Percentiles rank a stretch among this genome's conserved stretches.
These are phyloP conservation scores for Ceratocystis albifundus DNA, from an alignment of 2,329 filamentous ascomycete genomes.

Conservation along the genomic window DNA sequence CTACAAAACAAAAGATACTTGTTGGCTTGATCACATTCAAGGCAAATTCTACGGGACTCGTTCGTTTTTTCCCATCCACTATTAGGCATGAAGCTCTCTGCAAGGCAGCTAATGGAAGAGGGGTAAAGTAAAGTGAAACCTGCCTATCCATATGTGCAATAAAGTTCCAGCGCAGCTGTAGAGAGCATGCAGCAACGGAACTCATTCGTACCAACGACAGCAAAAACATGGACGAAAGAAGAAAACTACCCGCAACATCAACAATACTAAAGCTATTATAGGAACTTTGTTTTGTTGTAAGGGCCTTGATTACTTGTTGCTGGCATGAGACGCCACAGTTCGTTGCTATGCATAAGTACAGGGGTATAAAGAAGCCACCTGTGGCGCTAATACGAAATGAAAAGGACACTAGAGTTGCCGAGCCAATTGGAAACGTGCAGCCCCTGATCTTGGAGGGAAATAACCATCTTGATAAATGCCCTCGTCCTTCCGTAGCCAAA, in stretches of 20 bases:
- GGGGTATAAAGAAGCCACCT: neutral
- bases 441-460: conserved; percentile 3
- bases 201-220: too few species aligned
- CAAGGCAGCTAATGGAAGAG: too few species aligned
- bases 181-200: too few species aligned
- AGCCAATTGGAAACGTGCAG: neutral
- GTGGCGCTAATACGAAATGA: conserved; percentile 12
- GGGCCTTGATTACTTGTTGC: neutral
- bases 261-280: neutral
- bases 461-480: neutral
- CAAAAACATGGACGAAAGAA: neutral
- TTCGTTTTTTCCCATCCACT: too few species aligned
- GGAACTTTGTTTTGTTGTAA: neutral
- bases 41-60: too few species aligned
- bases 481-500: too few species aligned
- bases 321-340: neutral
- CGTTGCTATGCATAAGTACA: neutral
- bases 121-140: too few species aligned
- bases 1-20: too few species aligned
- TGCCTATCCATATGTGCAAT: too few species aligned
- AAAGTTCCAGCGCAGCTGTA: too few species aligned
- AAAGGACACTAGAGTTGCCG: conserved; percentile 2
- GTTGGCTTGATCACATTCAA: too few species aligned
- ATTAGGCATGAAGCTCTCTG: too few species aligned
- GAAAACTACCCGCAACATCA: neutral